Evolutionary conservation across 2,329 filamentous ascomycete genomes (phyloP), one percentile per base, ranked within the genome.

Genomic region (Microdochium trichocladiopsis): DNA sequence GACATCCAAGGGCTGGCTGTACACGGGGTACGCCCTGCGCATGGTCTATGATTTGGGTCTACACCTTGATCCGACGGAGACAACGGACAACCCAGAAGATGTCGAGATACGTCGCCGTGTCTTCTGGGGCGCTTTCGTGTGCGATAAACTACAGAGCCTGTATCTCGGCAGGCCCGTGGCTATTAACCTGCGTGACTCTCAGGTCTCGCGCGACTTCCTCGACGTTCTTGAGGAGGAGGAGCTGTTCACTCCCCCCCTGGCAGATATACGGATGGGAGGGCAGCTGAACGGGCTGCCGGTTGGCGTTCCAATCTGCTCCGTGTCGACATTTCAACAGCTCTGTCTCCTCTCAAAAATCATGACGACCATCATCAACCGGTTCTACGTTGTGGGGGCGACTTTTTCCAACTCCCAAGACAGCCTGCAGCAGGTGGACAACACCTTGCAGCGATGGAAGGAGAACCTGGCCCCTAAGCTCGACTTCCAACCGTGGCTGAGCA

Each of bases 1-100:
- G 31, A 59, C 59, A 2, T 62, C 60, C n/a, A 65, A 64, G 51
- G 69, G 67, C 1, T 72, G 71, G 71, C 57, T 72, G 2, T 69
- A 68, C 53, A 67, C 65, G 2, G 71, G 71, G 2, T 69, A 69
- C 52, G 71, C 69, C 0, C 57, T 70, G 37, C 63, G 71, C 1
- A 72, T 74, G 70, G 61, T 71, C 5, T 68, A 67, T 51, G 69
- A 72, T 47, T 60, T 72, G 2, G 69, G 69, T 4, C 58, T 70
- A 10, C 69, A 73, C 54, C 57, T 73, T 3, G 67, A 71, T 51
- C 56, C 28, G 8, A 31, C 28, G 47, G 55, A 61, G n/a, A 63
- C 57, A 6, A 51, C 37, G n/a, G 49, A 53, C n/a, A 57, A 55
- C 24, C 41, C 58, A 1, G 49, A 61, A 48, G 62, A 66, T 11